Percentiles rank a stretch among this genome's conserved stretches.
These are phyloP conservation scores for Guillardia theta DNA, from an alignment of 78 protist species.

Conservation along the genomic window DNA sequence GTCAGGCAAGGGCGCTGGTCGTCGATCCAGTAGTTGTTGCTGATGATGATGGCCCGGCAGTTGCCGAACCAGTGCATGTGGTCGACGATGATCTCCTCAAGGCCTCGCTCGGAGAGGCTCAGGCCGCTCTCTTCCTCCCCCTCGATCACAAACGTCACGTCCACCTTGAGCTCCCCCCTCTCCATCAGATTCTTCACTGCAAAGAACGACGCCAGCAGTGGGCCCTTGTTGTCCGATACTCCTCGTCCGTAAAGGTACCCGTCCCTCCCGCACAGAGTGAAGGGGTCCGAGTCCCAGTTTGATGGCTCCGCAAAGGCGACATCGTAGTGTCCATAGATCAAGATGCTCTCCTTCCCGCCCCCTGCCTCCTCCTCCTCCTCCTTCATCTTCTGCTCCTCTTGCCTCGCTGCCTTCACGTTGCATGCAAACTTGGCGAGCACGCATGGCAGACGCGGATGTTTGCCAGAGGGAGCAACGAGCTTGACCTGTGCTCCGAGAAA, in stretches of 20 bases:
- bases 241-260: constrained; percentile 66
- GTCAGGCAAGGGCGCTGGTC: constrained; percentile 57
- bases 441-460: background rate
- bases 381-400: background rate
- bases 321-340: constrained; percentile 62
- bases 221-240: constrained; percentile 61
- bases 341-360: constrained; percentile 47
- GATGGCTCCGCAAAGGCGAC: constrained; percentile 47
- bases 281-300: constrained; percentile 52
- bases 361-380: constrained; percentile 36
- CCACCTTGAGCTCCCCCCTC: constrained; percentile 6
- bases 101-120: background rate
- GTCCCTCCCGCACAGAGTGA: background rate
- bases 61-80: background rate
- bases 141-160: constrained; percentile 46
- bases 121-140: constrained; percentile 50
- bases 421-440: background rate
- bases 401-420: background rate
- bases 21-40: constrained; percentile 60
- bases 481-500: background rate
- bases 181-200: constrained; percentile 27
- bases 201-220: constrained; percentile 36
- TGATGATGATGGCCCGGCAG: background rate
- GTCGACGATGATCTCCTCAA: background rate
- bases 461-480: background rate